These are phyloP conservation scores for Staphylotrichum tortipilum DNA, from an alignment of 495 filamentous ascomycete genomes.

Conservation along the genomic window DNA sequence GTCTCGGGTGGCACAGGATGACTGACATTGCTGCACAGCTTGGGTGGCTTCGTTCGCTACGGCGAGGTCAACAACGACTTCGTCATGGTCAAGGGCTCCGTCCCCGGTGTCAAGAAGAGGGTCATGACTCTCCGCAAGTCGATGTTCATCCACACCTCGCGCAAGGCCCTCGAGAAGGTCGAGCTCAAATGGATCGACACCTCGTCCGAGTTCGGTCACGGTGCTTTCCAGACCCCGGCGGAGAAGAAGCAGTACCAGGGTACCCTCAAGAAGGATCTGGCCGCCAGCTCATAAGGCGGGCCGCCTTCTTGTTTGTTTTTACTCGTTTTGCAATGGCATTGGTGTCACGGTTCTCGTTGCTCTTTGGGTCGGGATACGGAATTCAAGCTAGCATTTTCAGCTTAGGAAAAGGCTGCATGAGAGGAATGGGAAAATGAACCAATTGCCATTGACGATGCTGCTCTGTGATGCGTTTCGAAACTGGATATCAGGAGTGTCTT, in stretches of 20 bases:
- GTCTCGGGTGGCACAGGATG: background rate
- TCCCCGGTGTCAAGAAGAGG: conserved; percentile 98
- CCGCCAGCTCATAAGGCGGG: conserved; percentile 53
- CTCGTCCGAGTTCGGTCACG: conserved; percentile 99
- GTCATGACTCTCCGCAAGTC: conserved; percentile 99
- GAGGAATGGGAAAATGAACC: conserved; percentile 32
- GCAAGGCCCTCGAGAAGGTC: conserved; percentile 95
- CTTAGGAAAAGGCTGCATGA: conserved; percentile 38
- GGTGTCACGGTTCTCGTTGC: conserved; percentile 44
- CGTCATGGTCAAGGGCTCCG: conserved; percentile 93
- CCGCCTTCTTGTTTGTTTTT: conserved; percentile 41
- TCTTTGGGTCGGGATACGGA: conserved; percentile 36
- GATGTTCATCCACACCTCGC: conserved; percentile 93
- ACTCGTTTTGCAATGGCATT: conserved; percentile 42
- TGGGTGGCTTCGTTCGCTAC: conserved; percentile 99
- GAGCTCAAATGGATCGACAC: conserved; percentile 99
- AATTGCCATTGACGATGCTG: conserved; percentile 16
- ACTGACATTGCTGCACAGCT: conserved; percentile 43
- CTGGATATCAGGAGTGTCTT: no score
- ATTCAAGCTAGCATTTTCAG: conserved; percentile 32
- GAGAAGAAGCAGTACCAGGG: conserved; percentile 95
- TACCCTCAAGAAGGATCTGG: conserved; percentile 98
- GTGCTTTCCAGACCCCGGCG: conserved; percentile 94
- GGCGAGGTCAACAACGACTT: conserved; percentile 99
- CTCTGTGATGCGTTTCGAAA: background rate